phyloP scores from a whole-genome alignment of 176 grass and related monocot species.

The Musa schizocarpa region DNA sequence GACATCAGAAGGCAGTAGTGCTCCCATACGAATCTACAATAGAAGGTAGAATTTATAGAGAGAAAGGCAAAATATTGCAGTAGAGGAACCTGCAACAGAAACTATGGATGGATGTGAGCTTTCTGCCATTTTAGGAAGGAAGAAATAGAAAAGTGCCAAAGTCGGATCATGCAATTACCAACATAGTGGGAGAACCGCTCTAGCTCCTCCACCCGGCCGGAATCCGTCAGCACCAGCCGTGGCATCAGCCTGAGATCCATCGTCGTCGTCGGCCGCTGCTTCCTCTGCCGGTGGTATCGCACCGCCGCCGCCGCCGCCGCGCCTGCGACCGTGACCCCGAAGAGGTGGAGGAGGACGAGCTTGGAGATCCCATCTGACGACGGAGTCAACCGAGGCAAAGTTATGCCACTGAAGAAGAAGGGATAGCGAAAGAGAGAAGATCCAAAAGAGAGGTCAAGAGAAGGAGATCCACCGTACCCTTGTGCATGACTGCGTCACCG shows the following conservation, averaged over 20 bases:
- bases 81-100: no score
- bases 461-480: no score
- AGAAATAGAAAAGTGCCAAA: not conserved
- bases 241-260: conserved; percentile 30
- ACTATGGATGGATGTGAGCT: not conserved
- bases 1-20: no score
- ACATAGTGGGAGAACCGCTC: conserved; percentile 78
- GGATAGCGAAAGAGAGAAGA: not conserved
- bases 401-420: not conserved
- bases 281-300: conserved; percentile 3
- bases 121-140: not conserved
- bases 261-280: not conserved
- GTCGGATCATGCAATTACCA: conserved; percentile 27
- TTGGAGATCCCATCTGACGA: conserved; percentile 6
- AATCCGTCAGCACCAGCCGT: conserved; percentile 31
- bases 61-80: no score
- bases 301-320: not conserved
- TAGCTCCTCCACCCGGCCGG: conserved; percentile 43
- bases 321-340: conserved; percentile 1
- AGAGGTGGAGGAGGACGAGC: not conserved
- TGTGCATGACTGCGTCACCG: no score
- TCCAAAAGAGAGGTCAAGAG: not conserved
- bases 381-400: not conserved
- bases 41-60: no score
- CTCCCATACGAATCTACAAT: no score